These are phyloP conservation scores for Leccinum fallax DNA, from an alignment of 1,284 basidiomycete genomes.

Conservation along the genomic window DNA sequence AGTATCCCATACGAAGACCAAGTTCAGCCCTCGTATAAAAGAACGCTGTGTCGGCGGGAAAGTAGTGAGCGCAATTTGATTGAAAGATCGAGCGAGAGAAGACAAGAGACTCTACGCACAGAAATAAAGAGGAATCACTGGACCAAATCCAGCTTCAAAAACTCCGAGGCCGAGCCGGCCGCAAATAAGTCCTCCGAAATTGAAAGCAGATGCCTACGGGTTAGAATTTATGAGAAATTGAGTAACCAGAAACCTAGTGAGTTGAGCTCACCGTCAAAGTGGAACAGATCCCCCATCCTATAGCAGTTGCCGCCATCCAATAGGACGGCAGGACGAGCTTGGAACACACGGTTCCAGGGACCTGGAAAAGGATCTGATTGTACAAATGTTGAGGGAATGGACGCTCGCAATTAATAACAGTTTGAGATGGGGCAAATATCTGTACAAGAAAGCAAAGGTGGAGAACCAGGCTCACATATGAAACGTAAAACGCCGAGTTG, in stretches of 20 bases:
- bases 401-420: neutral
- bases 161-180: constrained; percentile 64
- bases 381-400: neutral
- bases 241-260: neutral
- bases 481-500: constrained; percentile 73
- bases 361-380: constrained; percentile 65
- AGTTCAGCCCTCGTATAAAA: constrained; percentile 76
- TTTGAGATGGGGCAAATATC: neutral
- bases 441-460: neutral
- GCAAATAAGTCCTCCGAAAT: constrained; percentile 58
- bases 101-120: constrained; percentile 45
- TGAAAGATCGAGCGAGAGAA: neutral
- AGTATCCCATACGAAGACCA: constrained; percentile 74
- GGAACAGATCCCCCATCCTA: constrained; percentile 74
- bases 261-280: constrained; percentile 58
- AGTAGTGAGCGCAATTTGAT: neutral
- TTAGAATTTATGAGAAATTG: neutral
- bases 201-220: constrained; percentile 58
- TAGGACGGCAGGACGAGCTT: constrained; percentile 68
- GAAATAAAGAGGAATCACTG: constrained; percentile 73
- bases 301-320: constrained; percentile 64
- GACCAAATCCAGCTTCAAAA: constrained; percentile 76
- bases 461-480: constrained; percentile 54
- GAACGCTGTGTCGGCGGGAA: constrained; percentile 47
- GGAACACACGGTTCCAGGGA: constrained; percentile 64